A percentile compares a stretch with the other conserved stretches of the same genome.
Evolutionary conservation across 2,329 filamentous ascomycete species (phyloP).

Genomic region (Cytospora piceae): DNA sequence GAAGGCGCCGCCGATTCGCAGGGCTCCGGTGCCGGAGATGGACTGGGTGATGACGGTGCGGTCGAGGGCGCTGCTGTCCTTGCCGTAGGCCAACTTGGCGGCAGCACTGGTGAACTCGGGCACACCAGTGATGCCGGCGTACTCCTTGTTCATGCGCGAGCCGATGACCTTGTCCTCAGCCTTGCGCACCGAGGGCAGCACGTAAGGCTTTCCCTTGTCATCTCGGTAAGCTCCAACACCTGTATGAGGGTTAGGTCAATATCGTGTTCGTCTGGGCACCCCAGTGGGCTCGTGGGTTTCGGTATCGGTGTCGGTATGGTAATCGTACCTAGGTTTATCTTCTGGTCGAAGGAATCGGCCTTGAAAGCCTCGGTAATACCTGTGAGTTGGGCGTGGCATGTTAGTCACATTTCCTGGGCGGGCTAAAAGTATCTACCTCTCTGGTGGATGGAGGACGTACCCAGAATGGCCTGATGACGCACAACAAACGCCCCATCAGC

Average conservation of each 20-base stretch:
- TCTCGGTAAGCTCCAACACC: slow-evolving; percentile 98
- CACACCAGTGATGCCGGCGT: slow-evolving; percentile 95
- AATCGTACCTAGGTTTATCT: slow-evolving; percentile 89
- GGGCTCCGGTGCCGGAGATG: slow-evolving; percentile 95
- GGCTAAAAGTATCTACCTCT: slow-evolving; percentile 12
- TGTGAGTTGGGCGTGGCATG: slow-evolving; percentile 40
- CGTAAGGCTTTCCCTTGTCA: slow-evolving; percentile 96
- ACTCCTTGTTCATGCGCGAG: slow-evolving; percentile 88
- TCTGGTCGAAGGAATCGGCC: slow-evolving; percentile 88
- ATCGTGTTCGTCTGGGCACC: slow-evolving; percentile 17
- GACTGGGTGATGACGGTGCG: slow-evolving; percentile 93
- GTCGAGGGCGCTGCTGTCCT: slow-evolving; percentile 74
- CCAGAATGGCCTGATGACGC: slow-evolving; percentile 70
- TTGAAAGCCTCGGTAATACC: slow-evolving; percentile 99
- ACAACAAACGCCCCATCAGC: slow-evolving; percentile 35
- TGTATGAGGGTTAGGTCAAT: slow-evolving; percentile 39
- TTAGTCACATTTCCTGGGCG: slow-evolving; percentile 24
- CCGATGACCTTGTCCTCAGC: slow-evolving; percentile 87
- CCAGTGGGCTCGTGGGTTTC: slow-evolving; percentile 10
- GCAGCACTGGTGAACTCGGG: slow-evolving; percentile 93
- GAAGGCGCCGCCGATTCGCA: slow-evolving; percentile 83
- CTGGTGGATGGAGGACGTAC: slow-evolving; percentile 50
- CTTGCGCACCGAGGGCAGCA: slow-evolving; percentile 87
- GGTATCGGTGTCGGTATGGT: slow-evolving; percentile 9
- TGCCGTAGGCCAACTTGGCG: slow-evolving; percentile 86